These are phyloP conservation scores for Gryganskiella cystojenkinii DNA, from an alignment of 192 early-diverging fungal species.

Conservation along the genomic window DNA sequence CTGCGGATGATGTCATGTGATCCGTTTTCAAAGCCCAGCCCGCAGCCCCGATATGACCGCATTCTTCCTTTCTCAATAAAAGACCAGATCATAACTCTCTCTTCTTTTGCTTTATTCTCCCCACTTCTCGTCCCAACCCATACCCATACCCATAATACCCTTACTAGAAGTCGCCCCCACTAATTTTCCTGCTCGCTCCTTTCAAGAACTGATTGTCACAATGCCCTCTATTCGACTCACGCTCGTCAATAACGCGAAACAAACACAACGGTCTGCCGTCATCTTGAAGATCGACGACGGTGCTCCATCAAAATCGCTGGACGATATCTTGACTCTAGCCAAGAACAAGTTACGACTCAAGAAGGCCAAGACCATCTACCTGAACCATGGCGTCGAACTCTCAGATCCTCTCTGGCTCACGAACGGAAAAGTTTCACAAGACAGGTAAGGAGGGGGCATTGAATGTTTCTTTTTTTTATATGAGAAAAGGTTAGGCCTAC, in stretches of 20 bases:
- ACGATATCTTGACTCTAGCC: constrained; percentile 53
- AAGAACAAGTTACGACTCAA: constrained; percentile 67
- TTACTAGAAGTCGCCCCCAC: not conserved
- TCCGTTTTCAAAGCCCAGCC: no score
- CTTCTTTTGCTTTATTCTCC: not conserved
- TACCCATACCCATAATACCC: not conserved
- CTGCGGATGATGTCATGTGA: no score
- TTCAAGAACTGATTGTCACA: not conserved
- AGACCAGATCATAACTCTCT: not conserved
- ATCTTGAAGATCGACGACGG: constrained; percentile 50
- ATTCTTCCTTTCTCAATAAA: not conserved
- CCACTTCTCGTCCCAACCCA: not conserved
- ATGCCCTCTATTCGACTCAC: constrained; percentile 61
- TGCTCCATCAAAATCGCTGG: constrained; percentile 12
- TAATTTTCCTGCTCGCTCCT: no score
- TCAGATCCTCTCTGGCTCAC: constrained; percentile 18
- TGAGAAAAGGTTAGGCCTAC: not conserved
- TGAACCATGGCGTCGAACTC: constrained; percentile 40
- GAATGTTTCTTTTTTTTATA: not conserved
- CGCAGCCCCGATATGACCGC: no score
- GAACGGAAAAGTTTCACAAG: constrained; percentile 50
- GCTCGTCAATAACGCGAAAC: constrained; percentile 62
- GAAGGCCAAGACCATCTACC: constrained; percentile 57
- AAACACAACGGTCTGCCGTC: constrained; percentile 50
- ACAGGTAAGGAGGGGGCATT: constrained; percentile 26